Conservation (phyloP, 208 protist genomes). For the Angomonas ambiguus region DNA sequence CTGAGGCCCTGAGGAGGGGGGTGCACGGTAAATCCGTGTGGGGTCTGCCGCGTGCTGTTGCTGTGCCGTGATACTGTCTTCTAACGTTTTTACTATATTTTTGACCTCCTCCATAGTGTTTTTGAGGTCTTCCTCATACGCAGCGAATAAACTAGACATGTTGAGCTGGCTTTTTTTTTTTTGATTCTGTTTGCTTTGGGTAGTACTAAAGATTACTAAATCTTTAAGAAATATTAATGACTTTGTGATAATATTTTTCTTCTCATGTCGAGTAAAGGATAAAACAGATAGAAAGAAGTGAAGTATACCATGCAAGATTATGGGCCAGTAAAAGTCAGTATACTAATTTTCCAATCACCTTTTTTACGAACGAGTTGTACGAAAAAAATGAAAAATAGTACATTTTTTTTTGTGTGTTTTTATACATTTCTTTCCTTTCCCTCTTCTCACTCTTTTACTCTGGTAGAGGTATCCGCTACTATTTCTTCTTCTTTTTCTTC, state of each 20-base stretch:
- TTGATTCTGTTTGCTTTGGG: neutral
- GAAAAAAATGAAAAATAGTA: no score
- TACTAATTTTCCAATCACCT: no score
- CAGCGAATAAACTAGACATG: constrained; percentile 55
- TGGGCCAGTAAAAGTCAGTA: no score
- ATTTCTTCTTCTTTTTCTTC: constrained; percentile 46
- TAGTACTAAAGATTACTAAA: neutral
- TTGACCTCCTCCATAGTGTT: constrained; percentile 31
- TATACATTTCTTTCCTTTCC: neutral
- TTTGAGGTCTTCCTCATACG: constrained; percentile 66
- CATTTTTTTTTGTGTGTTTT: neutral
- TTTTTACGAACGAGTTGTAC: no score
- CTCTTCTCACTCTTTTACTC: neutral
- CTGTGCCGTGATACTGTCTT: constrained; percentile 26
- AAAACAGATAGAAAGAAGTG: no score
- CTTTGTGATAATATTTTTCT: no score
- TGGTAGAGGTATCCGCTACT: neutral
- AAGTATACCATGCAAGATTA: no score
- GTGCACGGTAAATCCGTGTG: constrained; percentile 33
- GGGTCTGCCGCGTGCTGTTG: constrained; percentile 20
- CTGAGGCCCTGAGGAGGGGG: constrained; percentile 34
- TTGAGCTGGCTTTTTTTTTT: neutral
- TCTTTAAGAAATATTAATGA: no score
- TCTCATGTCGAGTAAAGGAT: no score
- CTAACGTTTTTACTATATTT: constrained; percentile 21